Conservation (phyloP, 1,284 basidiomycete genomes). For the Malassezia vespertilionis region DNA sequence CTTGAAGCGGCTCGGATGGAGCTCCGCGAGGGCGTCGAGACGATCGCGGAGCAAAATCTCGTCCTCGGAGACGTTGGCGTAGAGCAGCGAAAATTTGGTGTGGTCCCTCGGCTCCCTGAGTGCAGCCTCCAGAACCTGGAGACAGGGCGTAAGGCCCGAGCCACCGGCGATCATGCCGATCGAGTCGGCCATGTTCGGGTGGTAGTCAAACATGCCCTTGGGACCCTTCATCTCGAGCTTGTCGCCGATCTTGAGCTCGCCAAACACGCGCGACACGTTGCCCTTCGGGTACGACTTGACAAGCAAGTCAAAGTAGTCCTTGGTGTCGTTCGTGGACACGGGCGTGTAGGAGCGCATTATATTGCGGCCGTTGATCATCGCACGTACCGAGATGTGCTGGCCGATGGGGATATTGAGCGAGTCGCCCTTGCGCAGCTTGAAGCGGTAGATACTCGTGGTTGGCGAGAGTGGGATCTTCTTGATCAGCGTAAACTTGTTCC, state of each 20-base stretch:
- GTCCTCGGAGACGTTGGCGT: conserved; percentile 67
- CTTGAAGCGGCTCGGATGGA: conserved; percentile 59
- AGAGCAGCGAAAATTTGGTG: conserved; percentile 83
- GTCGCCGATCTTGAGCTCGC: conserved; percentile 58
- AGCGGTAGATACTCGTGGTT: conserved; percentile 94
- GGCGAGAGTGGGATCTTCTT: conserved; percentile 78
- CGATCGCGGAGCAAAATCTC: conserved; percentile 65
- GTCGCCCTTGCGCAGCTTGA: conserved; percentile 62
- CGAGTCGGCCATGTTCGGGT: conserved; percentile 48
- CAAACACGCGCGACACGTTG: conserved; percentile 76
- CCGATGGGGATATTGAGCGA: conserved; percentile 86
- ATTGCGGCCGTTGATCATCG: conserved; percentile 79
- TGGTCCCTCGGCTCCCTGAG: conserved; percentile 73
- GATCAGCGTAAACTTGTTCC: conserved; percentile 69
- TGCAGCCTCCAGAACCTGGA: conserved; percentile 78
- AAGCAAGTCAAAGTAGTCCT: conserved; percentile 85
- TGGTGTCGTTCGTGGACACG: conserved; percentile 79
- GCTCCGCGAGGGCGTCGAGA: conserved; percentile 64
- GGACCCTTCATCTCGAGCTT: conserved; percentile 82
- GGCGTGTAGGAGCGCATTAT: conserved; percentile 89
- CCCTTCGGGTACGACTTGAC: conserved; percentile 97
- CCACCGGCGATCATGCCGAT: conserved; percentile 92
- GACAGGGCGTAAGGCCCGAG: conserved; percentile 75
- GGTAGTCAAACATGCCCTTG: conserved; percentile 64
- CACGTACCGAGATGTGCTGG: conserved; percentile 85